Percentiles rank a stretch among this genome's conserved stretches.
These are phyloP conservation scores for Aspergillus quadrilineatus DNA, from an alignment of 2,329 filamentous ascomycete species.

Conservation along the genomic window DNA sequence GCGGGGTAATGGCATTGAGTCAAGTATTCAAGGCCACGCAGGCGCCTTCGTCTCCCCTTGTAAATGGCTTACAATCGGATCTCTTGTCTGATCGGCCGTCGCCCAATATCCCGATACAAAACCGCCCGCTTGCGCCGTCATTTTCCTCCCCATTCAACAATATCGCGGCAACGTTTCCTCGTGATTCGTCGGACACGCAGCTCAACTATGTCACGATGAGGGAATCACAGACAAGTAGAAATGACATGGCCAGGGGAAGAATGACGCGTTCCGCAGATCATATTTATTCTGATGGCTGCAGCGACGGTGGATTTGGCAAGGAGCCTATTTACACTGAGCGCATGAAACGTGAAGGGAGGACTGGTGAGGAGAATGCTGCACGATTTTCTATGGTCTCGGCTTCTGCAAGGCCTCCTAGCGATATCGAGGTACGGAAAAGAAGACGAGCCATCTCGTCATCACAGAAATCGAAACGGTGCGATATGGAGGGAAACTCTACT, in stretches of 20 bases:
- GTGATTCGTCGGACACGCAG: slow-evolving; percentile 43
- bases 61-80: slow-evolving; percentile 37
- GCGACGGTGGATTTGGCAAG: slow-evolving; percentile 46
- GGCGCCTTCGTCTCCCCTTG: slow-evolving; percentile 47
- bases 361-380: slow-evolving; percentile 34
- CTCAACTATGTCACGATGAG: slow-evolving; percentile 47
- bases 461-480: slow-evolving; percentile 4
- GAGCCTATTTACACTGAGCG: slow-evolving; percentile 42
- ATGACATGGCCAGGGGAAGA: slow-evolving; percentile 33
- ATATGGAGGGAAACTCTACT: slow-evolving; percentile 13
- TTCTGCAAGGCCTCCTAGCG: slow-evolving; percentile 26
- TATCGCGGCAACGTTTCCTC: slow-evolving; percentile 33
- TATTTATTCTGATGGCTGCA: slow-evolving; percentile 34
- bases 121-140: slow-evolving; percentile 32
- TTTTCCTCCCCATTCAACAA: slow-evolving; percentile 41
- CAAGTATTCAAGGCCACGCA: slow-evolving; percentile 52
- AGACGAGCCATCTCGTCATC: slow-evolving; percentile 4
- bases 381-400: slow-evolving; percentile 40
- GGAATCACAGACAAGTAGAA: slow-evolving; percentile 45
- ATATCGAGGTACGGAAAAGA: slow-evolving; percentile 2
- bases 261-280: slow-evolving; percentile 38
- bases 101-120: slow-evolving; percentile 48
- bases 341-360: slow-evolving; percentile 32
- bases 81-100: slow-evolving; percentile 49
- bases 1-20: slow-evolving; percentile 46